phyloP scores from a whole-genome alignment of 805 yeast species.

The Lipomyces orientalis region DNA sequence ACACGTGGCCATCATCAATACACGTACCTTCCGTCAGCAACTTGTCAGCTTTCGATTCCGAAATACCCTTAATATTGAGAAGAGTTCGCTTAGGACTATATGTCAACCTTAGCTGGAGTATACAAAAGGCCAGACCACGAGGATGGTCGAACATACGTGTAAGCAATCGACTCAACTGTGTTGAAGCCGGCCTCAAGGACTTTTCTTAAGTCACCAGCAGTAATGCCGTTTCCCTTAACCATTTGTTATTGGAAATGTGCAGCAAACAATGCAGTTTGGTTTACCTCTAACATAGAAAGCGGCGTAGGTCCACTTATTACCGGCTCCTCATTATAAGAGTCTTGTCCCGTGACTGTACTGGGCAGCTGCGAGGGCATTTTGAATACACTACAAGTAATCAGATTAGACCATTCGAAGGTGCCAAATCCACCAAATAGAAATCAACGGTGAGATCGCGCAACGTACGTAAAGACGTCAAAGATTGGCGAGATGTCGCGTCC shows the following conservation, averaged over 20 bases:
- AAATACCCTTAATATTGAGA: conserved; percentile 82
- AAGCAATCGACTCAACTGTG: conserved; percentile 92
- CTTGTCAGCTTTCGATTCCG: conserved; percentile 93
- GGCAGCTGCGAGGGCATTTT: conserved; percentile 14
- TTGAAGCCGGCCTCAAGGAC: conserved; percentile 81
- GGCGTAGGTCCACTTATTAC: conserved; percentile 36
- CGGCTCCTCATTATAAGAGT: conserved; percentile 27
- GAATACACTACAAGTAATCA: background rate
- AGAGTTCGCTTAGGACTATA: conserved; percentile 72
- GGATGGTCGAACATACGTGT: conserved; percentile 55
- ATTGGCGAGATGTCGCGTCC: background rate
- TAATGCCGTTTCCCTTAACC: conserved; percentile 78
- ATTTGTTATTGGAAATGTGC: background rate
- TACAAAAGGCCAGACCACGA: background rate
- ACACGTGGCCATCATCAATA: too few species aligned
- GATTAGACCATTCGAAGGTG: background rate
- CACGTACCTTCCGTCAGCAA: conserved; percentile 62
- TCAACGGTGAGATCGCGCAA: background rate
- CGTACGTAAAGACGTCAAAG: background rate
- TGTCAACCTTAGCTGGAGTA: background rate
- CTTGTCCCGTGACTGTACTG: background rate
- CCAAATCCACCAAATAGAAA: background rate
- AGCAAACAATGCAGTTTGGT: background rate
- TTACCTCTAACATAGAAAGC: conserved; percentile 33
- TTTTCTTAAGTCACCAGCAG: conserved; percentile 76